Evolutionary conservation across 2,329 filamentous ascomycete genomes (phyloP), one percentile per base, ranked within the genome.

Genomic region (Acephala macrosclerotiorum): DNA sequence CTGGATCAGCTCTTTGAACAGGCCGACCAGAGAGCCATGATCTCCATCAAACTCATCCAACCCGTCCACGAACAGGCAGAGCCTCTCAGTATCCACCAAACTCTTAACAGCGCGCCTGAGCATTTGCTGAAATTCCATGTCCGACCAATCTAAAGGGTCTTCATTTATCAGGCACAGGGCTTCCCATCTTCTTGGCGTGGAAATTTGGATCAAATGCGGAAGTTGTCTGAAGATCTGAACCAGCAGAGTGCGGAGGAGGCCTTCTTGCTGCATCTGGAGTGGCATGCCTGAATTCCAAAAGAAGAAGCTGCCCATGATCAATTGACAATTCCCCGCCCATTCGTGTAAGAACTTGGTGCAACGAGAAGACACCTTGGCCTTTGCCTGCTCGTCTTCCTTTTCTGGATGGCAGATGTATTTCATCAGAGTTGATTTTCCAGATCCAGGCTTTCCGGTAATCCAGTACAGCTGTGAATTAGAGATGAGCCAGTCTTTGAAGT

Each of bases 381-480:
- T 49, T n/a, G n/a, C n/a, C n/a, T n/a, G n/a, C n/a, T n/a, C n/a
- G n/a, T n/a, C n/a, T n/a, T n/a, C n/a, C n/a, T n/a, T n/a, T n/a
- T n/a, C n/a, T n/a, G n/a, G n/a, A n/a, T n/a, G n/a, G n/a, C n/a
- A n/a, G n/a, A n/a, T n/a, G n/a, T n/a, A n/a, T n/a, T n/a, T n/a
- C n/a, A n/a, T n/a, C n/a, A n/a, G n/a, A n/a, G n/a, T n/a, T n/a
- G n/a, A n/a, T n/a, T n/a, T n/a, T n/a, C n/a, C n/a, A n/a, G n/a
- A n/a, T n/a, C n/a, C n/a, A n/a, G n/a, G n/a, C n/a, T 60, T 60
- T 5, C 58, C 58, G 20, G 36, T 60, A 3, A 60, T 45, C 58
- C 58, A 60, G 22, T 36, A 60, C 12, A 59, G 22, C 3, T 22
- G 16, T 14, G 6, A 5, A 26, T 55, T 16, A 3, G 11, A 4